Evolutionary conservation across 2,329 filamentous ascomycete species (phyloP).

Genomic region (Verticillium alfalfae): DNA sequence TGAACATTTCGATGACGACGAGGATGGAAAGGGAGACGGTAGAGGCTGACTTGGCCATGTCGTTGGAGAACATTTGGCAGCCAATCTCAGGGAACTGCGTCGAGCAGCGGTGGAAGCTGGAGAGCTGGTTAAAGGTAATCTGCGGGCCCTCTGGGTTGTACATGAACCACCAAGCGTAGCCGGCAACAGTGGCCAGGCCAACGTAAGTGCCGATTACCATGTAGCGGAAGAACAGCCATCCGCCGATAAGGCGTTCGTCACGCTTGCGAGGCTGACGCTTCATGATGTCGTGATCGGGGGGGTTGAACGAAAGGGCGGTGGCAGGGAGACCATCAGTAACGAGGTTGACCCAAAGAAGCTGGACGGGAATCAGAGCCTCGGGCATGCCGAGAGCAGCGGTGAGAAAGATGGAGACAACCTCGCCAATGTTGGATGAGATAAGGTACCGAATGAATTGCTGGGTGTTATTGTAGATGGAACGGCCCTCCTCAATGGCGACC

Average conservation of each 20-base stretch:
- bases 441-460: conserved; percentile 99
- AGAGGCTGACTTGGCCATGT: conserved; percentile 82
- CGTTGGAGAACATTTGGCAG: conserved; percentile 84
- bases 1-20: conserved; percentile 98
- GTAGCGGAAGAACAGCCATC: conserved; percentile 97
- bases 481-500: conserved; percentile 90
- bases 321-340: conserved; percentile 96
- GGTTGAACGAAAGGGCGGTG: conserved; percentile 95
- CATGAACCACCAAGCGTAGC: conserved; percentile 99
- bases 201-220: conserved; percentile 95
- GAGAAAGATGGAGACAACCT: conserved; percentile 97
- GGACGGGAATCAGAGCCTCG: conserved; percentile 92
- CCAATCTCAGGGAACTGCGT: conserved; percentile 81
- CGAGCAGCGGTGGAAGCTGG: conserved; percentile 91
- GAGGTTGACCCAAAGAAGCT: conserved; percentile 97
- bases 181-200: conserved; percentile 87
- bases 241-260: conserved; percentile 85
- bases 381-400: conserved; percentile 96
- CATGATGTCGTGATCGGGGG: conserved; percentile 98
- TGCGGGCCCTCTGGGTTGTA: conserved; percentile 86
- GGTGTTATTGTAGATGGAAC: conserved; percentile 99
- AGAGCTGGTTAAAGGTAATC: conserved; percentile 83
- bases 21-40: conserved; percentile 89
- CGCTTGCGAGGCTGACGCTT: conserved; percentile 84
- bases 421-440: conserved; percentile 98